A percentile compares a stretch with the other conserved stretches of the same genome.
Evolutionary conservation across 257 asterid genomes (phyloP).

Genomic region (Coffea eugenioides): DNA sequence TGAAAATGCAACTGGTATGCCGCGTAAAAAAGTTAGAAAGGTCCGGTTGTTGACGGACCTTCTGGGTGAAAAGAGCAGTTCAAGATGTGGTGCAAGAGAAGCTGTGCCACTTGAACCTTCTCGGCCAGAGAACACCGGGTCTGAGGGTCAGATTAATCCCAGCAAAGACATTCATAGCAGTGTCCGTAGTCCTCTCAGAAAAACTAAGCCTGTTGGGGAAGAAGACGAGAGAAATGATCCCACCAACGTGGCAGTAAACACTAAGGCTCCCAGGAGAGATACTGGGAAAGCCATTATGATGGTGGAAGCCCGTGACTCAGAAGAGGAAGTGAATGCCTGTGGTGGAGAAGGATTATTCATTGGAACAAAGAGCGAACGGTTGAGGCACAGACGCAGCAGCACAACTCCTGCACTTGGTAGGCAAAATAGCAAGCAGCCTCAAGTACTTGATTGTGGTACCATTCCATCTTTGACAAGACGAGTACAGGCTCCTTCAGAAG

Average conservation of each 20-base stretch:
- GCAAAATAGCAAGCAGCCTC: constrained; percentile 27
- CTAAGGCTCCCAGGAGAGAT: constrained; percentile 29
- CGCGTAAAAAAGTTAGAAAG: constrained; percentile 49
- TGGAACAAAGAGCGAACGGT: constrained; percentile 19
- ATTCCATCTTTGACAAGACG: not conserved
- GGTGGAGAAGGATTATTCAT: constrained; percentile 18
- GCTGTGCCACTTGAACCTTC: constrained; percentile 29
- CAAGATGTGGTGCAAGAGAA: constrained; percentile 20
- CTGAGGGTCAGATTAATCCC: constrained; percentile 20
- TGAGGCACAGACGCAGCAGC: constrained; percentile 34
- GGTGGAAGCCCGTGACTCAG: constrained; percentile 33
- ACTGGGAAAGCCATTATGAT: constrained; percentile 28
- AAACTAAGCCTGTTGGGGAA: constrained; percentile 39
- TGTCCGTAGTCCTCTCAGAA: constrained; percentile 40
- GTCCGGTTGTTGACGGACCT: constrained; percentile 72
- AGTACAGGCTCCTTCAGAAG: constrained; percentile 2
- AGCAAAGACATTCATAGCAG: constrained; percentile 22
- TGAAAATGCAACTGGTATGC: constrained; percentile 27
- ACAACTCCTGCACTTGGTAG: constrained; percentile 20
- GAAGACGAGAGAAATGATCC: constrained; percentile 30
- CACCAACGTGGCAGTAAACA: constrained; percentile 25
- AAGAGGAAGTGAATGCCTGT: constrained; percentile 32
- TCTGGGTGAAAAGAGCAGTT: constrained; percentile 42
- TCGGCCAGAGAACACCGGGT: constrained; percentile 30
- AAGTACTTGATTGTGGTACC: constrained; percentile 16